Percentiles rank a stretch among this genome's conserved stretches.
Evolutionary conservation across 2,329 filamentous ascomycete genomes (phyloP).

Genomic region (Ceratocystis variospora): DNA sequence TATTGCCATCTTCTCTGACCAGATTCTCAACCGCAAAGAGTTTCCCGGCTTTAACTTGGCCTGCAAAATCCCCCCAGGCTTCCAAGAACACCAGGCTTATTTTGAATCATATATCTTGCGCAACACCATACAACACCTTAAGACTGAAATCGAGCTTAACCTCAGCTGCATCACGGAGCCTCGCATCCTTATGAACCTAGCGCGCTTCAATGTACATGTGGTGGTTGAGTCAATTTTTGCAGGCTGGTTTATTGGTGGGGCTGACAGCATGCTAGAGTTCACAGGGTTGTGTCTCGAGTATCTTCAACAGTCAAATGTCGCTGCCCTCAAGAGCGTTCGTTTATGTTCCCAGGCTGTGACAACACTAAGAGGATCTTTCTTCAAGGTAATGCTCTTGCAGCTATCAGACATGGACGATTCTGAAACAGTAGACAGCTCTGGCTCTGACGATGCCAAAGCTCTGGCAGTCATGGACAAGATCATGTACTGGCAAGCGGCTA

Average conservation of each 20-base stretch:
- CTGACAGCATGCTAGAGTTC: conserved; percentile 72
- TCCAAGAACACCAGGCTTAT: conserved; percentile 86
- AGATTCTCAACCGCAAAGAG: conserved; percentile 74
- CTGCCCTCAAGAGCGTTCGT: conserved; percentile 71
- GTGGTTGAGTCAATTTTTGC: conserved; percentile 86
- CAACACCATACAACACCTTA: conserved; percentile 57
- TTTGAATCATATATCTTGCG: conserved; percentile 83
- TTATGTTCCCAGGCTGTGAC: conserved; percentile 74
- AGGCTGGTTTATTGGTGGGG: conserved; percentile 88
- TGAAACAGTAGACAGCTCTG: conserved; percentile 2
- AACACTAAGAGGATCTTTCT: conserved; percentile 61
- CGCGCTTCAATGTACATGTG: conserved; percentile 57
- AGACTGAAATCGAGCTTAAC: conserved; percentile 55
- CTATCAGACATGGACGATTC: conserved; percentile 67
- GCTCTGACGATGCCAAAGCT: conserved; percentile 29
- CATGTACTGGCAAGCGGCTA: conserved; percentile 88
- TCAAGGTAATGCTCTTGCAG: conserved; percentile 64
- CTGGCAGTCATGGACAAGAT: conserved; percentile 74
- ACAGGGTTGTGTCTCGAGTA: conserved; percentile 76
- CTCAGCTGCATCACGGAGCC: conserved; percentile 65
- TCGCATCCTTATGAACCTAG: conserved; percentile 72
- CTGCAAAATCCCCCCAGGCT: conserved; percentile 78
- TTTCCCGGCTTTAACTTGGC: conserved; percentile 79
- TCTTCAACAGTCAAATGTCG: conserved; percentile 70
- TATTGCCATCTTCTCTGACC: conserved; percentile 68